A percentile compares a stretch with the other conserved stretches of the same genome.
Conservation (phyloP, 202 grass and related monocot genomes). For the Carex arenaria region DNA sequence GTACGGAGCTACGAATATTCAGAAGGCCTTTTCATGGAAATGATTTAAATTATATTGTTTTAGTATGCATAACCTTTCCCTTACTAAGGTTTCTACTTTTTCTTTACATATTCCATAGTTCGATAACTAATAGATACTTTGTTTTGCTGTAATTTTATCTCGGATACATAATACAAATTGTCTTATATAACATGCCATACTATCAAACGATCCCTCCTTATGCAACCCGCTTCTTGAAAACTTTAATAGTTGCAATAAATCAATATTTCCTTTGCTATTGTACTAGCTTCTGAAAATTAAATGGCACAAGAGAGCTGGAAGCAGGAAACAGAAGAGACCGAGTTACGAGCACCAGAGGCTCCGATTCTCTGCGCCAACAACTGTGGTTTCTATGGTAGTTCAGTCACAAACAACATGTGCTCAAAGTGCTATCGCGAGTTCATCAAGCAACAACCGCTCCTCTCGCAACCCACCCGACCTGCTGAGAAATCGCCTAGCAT, state of each 20-base stretch:
- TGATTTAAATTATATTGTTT: not conserved
- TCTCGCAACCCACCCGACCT: constrained; percentile 21
- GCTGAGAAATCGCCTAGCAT: constrained; percentile 29
- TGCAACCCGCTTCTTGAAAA: not conserved
- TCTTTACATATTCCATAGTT: not conserved
- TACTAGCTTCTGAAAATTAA: constrained; percentile 11
- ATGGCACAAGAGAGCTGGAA: constrained; percentile 94
- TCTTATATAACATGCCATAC: not conserved
- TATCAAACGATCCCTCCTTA: not conserved
- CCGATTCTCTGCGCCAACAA: constrained; percentile 75
- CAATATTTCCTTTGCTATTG: not conserved
- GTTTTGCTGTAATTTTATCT: not conserved
- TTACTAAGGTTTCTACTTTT: not conserved
- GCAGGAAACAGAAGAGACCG: constrained; percentile 58
- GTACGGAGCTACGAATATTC: not conserved
- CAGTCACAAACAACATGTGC: constrained; percentile 73
- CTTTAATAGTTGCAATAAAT: not conserved
- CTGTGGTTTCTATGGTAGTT: constrained; percentile 78
- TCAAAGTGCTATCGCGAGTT: constrained; percentile 77
- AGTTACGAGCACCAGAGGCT: constrained; percentile 46
- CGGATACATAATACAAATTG: not conserved
- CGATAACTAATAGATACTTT: not conserved
- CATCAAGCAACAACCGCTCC: constrained; percentile 29
- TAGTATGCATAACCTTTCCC: not conserved
- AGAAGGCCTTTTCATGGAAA: not conserved